A percentile compares a stretch with the other conserved stretches of the same genome.
Conservation (phyloP, 179 eudicot species). For the Sideroxylon spinosum region DNA sequence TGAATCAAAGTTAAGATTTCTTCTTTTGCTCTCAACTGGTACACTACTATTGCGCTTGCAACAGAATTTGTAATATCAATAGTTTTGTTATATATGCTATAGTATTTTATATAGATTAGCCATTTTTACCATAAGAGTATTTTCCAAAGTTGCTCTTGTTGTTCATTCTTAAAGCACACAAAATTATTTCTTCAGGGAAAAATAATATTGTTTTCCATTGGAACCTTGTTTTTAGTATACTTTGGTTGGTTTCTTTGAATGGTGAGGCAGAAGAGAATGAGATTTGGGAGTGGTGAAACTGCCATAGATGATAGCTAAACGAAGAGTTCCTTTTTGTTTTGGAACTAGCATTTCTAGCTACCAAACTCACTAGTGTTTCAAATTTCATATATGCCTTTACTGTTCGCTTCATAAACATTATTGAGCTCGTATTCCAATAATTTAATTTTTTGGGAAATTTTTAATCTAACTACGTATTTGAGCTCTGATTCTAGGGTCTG, state of each 20-base stretch:
- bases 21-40: not conserved
- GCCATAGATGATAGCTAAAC: not conserved
- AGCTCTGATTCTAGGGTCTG: no score
- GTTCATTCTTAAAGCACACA: not conserved
- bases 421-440: no score
- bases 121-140: not conserved
- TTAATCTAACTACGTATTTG: no score
- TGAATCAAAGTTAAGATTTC: not conserved
- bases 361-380: not conserved
- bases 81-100: not conserved
- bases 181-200: not conserved
- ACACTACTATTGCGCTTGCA: not conserved
- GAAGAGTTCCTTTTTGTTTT: not conserved
- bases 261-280: not conserved
- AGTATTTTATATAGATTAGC: not conserved
- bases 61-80: not conserved
- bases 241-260: not conserved
- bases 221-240: not conserved
- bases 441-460: no score
- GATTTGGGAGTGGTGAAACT: not conserved
- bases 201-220: not conserved
- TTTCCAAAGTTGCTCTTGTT: not conserved
- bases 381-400: not conserved
- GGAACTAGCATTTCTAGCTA: not conserved
- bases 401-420: no score